A percentile compares a stretch with the other conserved stretches of the same genome.
Conservation (phyloP, 441 rosid species). For the Gossypium lobatum region DNA sequence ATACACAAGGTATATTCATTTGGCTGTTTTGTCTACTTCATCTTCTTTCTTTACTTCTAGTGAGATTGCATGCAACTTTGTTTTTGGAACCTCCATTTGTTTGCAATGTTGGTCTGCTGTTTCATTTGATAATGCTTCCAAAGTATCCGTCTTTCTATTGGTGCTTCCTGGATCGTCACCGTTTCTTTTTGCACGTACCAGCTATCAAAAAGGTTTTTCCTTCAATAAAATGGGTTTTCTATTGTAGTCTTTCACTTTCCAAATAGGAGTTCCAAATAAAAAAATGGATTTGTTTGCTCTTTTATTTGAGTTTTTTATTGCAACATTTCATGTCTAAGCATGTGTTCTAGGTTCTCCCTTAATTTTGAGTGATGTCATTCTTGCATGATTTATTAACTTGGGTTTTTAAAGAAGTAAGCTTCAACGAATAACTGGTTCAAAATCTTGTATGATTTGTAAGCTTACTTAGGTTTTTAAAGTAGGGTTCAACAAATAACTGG, state of each 20-base stretch:
- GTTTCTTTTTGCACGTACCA: not conserved
- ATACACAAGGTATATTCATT: slow-evolving; percentile 46
- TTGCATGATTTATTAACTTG: not conserved
- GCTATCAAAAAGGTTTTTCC: not conserved
- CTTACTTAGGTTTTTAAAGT: slow-evolving; percentile 23
- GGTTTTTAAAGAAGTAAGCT: not conserved
- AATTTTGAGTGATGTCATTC: not conserved
- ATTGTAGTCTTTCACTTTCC: not conserved
- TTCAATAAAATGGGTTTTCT: not conserved
- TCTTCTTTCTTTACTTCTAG: not conserved
- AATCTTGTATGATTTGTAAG: slow-evolving; percentile 13
- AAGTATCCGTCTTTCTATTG: not conserved
- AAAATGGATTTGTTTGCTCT: not conserved
- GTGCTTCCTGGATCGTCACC: not conserved
- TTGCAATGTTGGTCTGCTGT: not conserved
- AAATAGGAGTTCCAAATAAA: not conserved
- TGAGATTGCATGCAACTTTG: not conserved
- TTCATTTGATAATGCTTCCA: not conserved
- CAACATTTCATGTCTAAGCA: slow-evolving; percentile 15
- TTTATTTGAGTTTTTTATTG: not conserved
- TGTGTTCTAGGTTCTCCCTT: slow-evolving; percentile 12
- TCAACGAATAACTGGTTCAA: not conserved
- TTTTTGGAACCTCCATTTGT: not conserved
- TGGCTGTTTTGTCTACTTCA: not conserved
- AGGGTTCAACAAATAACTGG: slow-evolving; percentile 64